These are phyloP conservation scores for Elsinoe australis DNA, from an alignment of 2,329 filamentous ascomycete species.

Conservation along the genomic window DNA sequence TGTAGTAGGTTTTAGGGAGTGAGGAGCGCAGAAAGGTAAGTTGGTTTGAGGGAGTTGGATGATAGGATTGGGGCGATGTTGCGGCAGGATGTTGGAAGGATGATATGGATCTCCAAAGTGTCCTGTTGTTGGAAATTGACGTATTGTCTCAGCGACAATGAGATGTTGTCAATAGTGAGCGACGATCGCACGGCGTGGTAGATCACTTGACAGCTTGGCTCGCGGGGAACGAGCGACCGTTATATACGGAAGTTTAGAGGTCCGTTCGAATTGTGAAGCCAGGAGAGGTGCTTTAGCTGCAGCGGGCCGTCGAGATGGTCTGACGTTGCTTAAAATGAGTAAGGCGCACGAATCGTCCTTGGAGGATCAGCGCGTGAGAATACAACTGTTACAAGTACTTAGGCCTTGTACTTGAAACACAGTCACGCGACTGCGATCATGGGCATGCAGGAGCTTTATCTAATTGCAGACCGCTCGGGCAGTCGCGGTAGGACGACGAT, in stretches of 20 bases:
- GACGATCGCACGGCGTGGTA: too few relatives aligned
- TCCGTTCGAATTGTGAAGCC: not conserved
- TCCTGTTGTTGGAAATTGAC: too few relatives aligned
- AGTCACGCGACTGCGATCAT: not conserved
- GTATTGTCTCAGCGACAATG: too few relatives aligned
- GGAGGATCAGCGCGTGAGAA: not conserved
- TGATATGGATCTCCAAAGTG: too few relatives aligned
- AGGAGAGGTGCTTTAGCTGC: not conserved
- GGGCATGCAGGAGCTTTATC: not conserved
- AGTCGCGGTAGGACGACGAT: conserved; percentile 4
- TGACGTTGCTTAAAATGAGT: not conserved
- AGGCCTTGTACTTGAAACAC: conserved; percentile 9
- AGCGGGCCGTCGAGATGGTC: conserved; percentile 6
- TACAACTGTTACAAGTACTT: not conserved
- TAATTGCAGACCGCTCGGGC: conserved; percentile 1
- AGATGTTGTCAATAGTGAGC: too few relatives aligned
- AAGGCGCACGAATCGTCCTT: conserved; percentile 4
- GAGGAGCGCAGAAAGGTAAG: not conserved
- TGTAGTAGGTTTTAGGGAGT: not conserved
- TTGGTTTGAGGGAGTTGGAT: not conserved
- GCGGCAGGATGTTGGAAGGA: not conserved
- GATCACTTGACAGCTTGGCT: too few relatives aligned
- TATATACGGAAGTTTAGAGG: not conserved
- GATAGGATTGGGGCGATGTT: not conserved
- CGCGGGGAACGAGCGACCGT: not conserved